Conservation (phyloP, 371 early-diverging fungal species). For the Lichtheimia ramosa region DNA sequence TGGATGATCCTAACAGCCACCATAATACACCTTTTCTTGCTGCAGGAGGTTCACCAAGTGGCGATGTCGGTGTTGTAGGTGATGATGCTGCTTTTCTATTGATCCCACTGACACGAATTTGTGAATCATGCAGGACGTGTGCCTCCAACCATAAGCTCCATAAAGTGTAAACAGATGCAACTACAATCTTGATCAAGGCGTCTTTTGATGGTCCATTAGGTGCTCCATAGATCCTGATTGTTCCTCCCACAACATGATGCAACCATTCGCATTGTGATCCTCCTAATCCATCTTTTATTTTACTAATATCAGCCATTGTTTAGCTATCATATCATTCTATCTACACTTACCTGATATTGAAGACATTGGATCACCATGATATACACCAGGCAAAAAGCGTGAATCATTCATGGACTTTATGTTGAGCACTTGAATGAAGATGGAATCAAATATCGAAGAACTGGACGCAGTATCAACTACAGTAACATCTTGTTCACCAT, state of each 20-base stretch:
- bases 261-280: slow-evolving; percentile 5
- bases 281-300: slow-evolving; percentile 11
- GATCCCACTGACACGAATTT: slow-evolving; percentile 6
- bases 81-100: neutral
- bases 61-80: neutral
- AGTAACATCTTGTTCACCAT: neutral
- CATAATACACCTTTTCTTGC: slow-evolving; percentile 17
- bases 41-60: neutral
- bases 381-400: slow-evolving; percentile 18
- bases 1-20: neutral
- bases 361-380: slow-evolving; percentile 22
- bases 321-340: neutral
- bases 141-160: slow-evolving; percentile 52
- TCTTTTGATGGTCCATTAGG: slow-evolving; percentile 2
- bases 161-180: slow-evolving; percentile 44
- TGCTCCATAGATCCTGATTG: slow-evolving; percentile 16
- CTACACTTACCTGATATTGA: slow-evolving; percentile 11
- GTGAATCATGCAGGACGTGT: slow-evolving; percentile 50
- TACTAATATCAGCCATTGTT: neutral
- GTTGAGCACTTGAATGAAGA: slow-evolving; percentile 6
- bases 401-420: slow-evolving; percentile 16
- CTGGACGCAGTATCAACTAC: neutral
- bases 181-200: slow-evolving; percentile 12
- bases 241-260: slow-evolving; percentile 13
- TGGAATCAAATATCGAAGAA: slow-evolving; percentile 3